These are phyloP conservation scores for Anisodus tanguticus DNA, from an alignment of 257 asterid species.

Conservation along the genomic window DNA sequence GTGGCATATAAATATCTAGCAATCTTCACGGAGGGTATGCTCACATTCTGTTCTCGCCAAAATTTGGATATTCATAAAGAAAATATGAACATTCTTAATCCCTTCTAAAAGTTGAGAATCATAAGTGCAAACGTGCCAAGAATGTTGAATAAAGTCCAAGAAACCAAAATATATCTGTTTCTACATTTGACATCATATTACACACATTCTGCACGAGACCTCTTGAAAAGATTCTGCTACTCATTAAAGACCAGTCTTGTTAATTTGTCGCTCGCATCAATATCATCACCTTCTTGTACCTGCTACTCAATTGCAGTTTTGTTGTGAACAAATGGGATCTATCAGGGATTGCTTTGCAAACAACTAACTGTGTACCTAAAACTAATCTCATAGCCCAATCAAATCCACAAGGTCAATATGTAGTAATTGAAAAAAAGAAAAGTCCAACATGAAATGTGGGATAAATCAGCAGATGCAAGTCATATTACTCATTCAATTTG, in stretches of 20 bases:
- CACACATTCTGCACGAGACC: not conserved
- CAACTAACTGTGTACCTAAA: not conserved
- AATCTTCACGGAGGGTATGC: not conserved
- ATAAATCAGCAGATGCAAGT: not conserved
- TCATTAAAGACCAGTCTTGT: not conserved
- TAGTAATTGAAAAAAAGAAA: too few species aligned
- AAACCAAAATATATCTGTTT: not conserved
- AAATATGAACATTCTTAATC: not conserved
- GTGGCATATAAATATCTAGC: not conserved
- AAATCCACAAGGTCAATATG: not conserved
- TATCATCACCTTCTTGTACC: not conserved
- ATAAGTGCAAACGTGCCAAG: not conserved
- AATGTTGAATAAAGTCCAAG: not conserved
- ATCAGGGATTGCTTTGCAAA: slow-evolving; percentile 5
- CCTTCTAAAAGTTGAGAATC: not conserved
- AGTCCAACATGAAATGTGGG: not conserved
- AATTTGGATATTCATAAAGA: not conserved
- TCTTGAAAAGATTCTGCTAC: not conserved
- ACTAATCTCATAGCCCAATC: not conserved
- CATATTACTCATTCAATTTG: not conserved
- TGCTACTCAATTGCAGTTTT: not conserved
- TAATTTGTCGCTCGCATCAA: not conserved
- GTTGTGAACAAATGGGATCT: not conserved
- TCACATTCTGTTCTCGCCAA: not conserved
- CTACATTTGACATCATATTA: not conserved